Evolutionary conservation across 1,284 basidiomycete genomes (phyloP).

Genomic region (Earliella scabrosa): DNA sequence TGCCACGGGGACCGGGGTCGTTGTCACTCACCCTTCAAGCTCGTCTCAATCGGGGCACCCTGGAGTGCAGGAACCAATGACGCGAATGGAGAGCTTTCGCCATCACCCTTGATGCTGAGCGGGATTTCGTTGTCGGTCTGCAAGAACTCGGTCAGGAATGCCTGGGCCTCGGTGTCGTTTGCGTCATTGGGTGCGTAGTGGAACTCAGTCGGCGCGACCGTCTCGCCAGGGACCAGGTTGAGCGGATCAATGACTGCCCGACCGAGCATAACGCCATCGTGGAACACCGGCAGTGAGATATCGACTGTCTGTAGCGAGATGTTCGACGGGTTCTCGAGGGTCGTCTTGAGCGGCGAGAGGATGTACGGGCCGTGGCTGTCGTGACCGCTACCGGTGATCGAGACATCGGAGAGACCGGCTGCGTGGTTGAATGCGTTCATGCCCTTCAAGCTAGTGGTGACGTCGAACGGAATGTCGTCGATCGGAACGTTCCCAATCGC

Average conservation of each 20-base stretch:
- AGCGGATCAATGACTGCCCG: constrained; percentile 64
- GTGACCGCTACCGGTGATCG: constrained; percentile 65
- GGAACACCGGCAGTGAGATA: constrained; percentile 64
- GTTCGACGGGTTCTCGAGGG: constrained; percentile 70
- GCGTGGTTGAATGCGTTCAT: constrained; percentile 58
- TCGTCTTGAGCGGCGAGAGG: constrained; percentile 52
- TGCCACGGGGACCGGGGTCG: background rate
- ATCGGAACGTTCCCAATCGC: constrained; percentile 73
- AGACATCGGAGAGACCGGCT: constrained; percentile 55
- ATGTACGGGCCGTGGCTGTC: constrained; percentile 49
- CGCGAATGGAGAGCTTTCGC: constrained; percentile 62
- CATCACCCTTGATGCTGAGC: constrained; percentile 64
- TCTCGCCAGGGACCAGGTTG: constrained; percentile 63
- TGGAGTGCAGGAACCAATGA: constrained; percentile 64
- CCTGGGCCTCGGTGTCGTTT: constrained; percentile 69
- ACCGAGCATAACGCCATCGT: constrained; percentile 58
- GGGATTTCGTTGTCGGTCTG: constrained; percentile 51
- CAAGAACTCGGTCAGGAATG: constrained; percentile 49
- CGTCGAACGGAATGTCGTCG: constrained; percentile 64
- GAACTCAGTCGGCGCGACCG: constrained; percentile 62
- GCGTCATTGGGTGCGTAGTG: constrained; percentile 67
- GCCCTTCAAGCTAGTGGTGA: constrained; percentile 58
- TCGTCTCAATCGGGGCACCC: constrained; percentile 55
- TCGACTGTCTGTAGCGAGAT: constrained; percentile 65
- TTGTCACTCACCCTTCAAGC: constrained; percentile 36